Evolutionary conservation across 2,329 filamentous ascomycete genomes (phyloP).

Genomic region (Venturia pyrina): DNA sequence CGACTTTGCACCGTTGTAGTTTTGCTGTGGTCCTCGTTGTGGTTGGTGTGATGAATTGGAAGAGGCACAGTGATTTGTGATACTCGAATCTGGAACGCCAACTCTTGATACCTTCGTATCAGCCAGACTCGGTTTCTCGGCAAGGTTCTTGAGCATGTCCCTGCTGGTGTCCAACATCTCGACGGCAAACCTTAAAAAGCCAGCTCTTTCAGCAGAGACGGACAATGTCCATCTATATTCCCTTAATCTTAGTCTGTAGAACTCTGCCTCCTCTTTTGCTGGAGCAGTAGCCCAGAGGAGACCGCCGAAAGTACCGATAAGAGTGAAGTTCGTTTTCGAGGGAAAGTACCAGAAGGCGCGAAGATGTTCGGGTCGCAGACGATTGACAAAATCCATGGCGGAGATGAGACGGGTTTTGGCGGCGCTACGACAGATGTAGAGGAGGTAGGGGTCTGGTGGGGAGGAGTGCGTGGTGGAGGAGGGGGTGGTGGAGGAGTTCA

Average conservation of each 20-base stretch:
- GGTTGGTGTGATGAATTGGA: not conserved
- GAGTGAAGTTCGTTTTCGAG: slow-evolving; percentile 80
- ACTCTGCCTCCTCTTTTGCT: slow-evolving; percentile 79
- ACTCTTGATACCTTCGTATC: slow-evolving; percentile 26
- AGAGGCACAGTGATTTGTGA: not conserved
- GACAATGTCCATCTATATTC: slow-evolving; percentile 93
- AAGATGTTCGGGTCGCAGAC: slow-evolving; percentile 74
- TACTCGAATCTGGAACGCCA: slow-evolving; percentile 22
- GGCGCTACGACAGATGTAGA: slow-evolving; percentile 86
- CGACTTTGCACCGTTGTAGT: not conserved
- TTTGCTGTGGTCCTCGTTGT: not conserved
- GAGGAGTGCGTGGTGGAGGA: not conserved
- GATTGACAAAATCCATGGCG: slow-evolving; percentile 95
- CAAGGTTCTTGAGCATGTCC: slow-evolving; percentile 34
- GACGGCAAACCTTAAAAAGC: slow-evolving; percentile 36
- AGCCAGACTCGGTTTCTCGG: slow-evolving; percentile 32
- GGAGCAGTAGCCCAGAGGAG: slow-evolving; percentile 83
- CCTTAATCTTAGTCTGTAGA: slow-evolving; percentile 73
- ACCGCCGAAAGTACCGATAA: slow-evolving; percentile 89
- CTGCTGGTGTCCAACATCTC: slow-evolving; percentile 35
- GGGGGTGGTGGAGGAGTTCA: not conserved
- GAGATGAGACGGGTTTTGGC: slow-evolving; percentile 91
- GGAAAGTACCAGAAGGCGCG: slow-evolving; percentile 91
- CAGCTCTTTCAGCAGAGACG: slow-evolving; percentile 66
- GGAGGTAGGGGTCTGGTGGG: slow-evolving; percentile 59